Evolutionary conservation across 192 early-diverging fungal species (phyloP).

Genomic region (Coemansia sp.): DNA sequence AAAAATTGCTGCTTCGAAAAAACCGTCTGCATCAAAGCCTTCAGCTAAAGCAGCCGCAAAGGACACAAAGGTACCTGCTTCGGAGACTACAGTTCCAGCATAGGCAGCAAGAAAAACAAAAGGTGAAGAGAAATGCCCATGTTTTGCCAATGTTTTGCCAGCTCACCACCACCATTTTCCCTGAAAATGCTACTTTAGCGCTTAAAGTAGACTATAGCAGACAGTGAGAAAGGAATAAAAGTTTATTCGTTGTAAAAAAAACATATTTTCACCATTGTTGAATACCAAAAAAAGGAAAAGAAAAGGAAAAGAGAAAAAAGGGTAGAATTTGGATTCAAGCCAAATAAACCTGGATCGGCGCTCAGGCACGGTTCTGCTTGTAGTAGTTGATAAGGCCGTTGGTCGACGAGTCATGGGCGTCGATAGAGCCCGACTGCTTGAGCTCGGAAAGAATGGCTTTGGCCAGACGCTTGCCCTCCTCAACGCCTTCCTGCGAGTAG

Average conservation of each 20-base stretch:
- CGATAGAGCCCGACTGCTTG: slow-evolving; percentile 55
- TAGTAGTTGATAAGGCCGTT: slow-evolving; percentile 98
- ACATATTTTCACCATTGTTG: too few species aligned
- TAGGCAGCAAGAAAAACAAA: too few species aligned
- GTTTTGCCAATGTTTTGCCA: too few species aligned
- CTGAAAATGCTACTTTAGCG: too few species aligned
- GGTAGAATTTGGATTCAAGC: background rate
- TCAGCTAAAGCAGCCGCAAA: background rate
- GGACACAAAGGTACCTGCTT: background rate
- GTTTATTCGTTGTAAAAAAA: too few species aligned
- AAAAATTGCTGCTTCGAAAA: too few species aligned
- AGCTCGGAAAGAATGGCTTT: slow-evolving; percentile 95
- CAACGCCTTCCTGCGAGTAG: slow-evolving; percentile 95
- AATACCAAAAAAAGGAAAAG: background rate
- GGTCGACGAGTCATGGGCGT: slow-evolving; percentile 87
- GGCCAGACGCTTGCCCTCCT: slow-evolving; percentile 98
- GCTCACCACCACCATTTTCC: too few species aligned
- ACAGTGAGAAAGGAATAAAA: too few species aligned
- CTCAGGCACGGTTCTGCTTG: slow-evolving; percentile 51
- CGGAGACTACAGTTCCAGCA: background rate
- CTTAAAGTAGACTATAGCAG: too few species aligned
- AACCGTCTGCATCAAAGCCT: background rate
- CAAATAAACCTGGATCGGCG: background rate
- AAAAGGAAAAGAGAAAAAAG: background rate
- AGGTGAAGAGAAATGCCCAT: too few species aligned